Percentiles rank a stretch among this genome's conserved stretches.
Conservation (phyloP, 257 asterid species). For the Primulina tabacum region DNA sequence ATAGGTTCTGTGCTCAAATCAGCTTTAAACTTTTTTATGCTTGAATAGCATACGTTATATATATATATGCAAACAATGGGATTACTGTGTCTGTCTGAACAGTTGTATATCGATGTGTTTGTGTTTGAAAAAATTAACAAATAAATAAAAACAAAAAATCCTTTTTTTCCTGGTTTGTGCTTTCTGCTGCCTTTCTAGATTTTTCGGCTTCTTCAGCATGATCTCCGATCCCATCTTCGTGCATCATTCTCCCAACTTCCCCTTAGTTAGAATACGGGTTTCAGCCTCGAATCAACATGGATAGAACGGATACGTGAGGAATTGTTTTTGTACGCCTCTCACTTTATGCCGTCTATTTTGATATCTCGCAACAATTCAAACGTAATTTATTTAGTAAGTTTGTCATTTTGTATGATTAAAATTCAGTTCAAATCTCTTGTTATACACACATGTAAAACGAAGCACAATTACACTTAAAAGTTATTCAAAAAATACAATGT, state of each 20-base stretch:
- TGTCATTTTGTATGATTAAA: too few relatives aligned
- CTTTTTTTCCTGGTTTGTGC: conserved; percentile 18
- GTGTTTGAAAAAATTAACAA: conserved; percentile 10
- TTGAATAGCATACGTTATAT: conserved; percentile 37
- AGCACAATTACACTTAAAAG: too few relatives aligned
- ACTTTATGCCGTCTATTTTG: too few relatives aligned
- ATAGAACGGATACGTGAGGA: too few relatives aligned
- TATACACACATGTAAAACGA: too few relatives aligned
- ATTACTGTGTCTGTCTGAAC: conserved; percentile 33
- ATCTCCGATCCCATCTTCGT: conserved; percentile 35
- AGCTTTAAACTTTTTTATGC: conserved; percentile 22
- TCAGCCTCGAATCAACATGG: too few relatives aligned
- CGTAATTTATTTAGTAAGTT: too few relatives aligned
- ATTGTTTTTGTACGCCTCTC: too few relatives aligned
- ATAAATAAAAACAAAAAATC: conserved; percentile 4
- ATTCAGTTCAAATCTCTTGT: too few relatives aligned
- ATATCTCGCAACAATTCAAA: too few relatives aligned
- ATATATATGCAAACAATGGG: conserved; percentile 33
- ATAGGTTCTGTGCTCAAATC: conserved; percentile 20
- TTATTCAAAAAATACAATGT: too few relatives aligned
- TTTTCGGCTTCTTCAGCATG: conserved; percentile 14
- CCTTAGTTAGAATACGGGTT: too few relatives aligned
- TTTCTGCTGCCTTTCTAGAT: conserved; percentile 36
- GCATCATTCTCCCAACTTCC: conserved; percentile 10
- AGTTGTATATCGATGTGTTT: conserved; percentile 25